These are phyloP conservation scores for Neofusicoccum umdonicola DNA, from an alignment of 2,329 filamentous ascomycete species.

Conservation along the genomic window DNA sequence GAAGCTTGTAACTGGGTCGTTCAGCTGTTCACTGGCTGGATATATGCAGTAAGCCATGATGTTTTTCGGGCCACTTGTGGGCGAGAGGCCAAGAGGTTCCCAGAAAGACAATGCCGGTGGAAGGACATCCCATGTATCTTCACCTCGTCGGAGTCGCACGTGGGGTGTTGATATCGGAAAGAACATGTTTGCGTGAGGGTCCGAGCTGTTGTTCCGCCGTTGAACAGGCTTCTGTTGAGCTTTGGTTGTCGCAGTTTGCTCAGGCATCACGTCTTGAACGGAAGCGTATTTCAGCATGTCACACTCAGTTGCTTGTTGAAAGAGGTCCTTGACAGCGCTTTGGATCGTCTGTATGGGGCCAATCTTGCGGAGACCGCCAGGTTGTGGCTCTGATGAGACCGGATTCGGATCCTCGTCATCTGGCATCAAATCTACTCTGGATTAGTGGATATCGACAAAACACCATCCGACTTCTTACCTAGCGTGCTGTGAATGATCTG, in stretches of 20 bases:
- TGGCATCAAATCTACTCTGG: background rate
- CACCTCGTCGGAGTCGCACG: constrained; percentile 68
- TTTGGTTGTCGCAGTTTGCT: constrained; percentile 25
- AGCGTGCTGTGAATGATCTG: constrained; percentile 13
- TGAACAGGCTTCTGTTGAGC: constrained; percentile 33
- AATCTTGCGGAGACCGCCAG: background rate
- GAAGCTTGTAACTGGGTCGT: constrained; percentile 61
- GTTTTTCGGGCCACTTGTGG: constrained; percentile 69
- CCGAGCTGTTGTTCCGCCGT: constrained; percentile 28
- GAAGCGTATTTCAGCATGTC: constrained; percentile 28
- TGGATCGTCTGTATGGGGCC: constrained; percentile 4
- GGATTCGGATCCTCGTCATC: background rate
- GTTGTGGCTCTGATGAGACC: background rate
- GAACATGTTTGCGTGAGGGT: constrained; percentile 20
- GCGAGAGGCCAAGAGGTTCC: constrained; percentile 75
- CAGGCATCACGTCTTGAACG: constrained; percentile 45
- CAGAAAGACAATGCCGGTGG: constrained; percentile 75
- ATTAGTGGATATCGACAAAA: background rate
- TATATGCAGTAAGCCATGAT: constrained; percentile 69
- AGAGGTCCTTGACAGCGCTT: constrained; percentile 25
- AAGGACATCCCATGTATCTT: constrained; percentile 68
- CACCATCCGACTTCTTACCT: background rate
- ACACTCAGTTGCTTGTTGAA: constrained; percentile 34
- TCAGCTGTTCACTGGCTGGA: constrained; percentile 63
- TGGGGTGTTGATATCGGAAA: constrained; percentile 56